phyloP scores from a whole-genome alignment of 768 basidiomycete genomes.

The Brasilioporus rufonigricans region DNA sequence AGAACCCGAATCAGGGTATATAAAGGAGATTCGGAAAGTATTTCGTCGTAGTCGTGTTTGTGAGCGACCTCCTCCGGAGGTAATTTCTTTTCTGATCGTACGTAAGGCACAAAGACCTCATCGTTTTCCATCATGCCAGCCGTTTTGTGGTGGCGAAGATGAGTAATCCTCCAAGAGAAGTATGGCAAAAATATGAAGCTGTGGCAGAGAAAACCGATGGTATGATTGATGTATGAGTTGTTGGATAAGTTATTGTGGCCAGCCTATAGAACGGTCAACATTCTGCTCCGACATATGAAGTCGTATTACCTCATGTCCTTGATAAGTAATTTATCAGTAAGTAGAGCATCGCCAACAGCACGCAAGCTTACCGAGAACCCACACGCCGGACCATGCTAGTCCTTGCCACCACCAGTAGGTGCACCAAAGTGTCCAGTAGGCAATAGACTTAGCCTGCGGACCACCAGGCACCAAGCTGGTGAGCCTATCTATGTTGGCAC shows the following conservation, averaged over 20 bases:
- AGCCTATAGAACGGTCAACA: background rate
- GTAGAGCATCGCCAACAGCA: background rate
- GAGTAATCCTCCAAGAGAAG: background rate
- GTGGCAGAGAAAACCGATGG: background rate
- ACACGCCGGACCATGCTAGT: background rate
- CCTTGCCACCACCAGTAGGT: constrained; percentile 1
- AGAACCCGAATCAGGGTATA: background rate
- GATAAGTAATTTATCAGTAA: background rate
- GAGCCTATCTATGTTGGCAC: background rate
- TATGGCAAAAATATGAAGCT: background rate
- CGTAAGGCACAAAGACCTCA: background rate
- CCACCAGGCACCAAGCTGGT: background rate
- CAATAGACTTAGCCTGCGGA: background rate
- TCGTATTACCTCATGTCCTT: background rate
- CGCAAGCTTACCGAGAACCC: background rate
- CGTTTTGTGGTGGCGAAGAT: background rate
- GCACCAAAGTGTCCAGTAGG: background rate
- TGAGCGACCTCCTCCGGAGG: background rate
- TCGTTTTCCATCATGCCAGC: background rate
- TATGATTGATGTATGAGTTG: background rate
- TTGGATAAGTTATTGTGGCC: background rate
- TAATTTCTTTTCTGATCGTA: background rate
- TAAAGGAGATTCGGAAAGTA: background rate
- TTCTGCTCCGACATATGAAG: background rate
- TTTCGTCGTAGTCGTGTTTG: background rate